Evolutionary conservation across 2,329 filamentous ascomycete genomes (phyloP), one percentile per base, ranked within the genome.

Genomic region (Metarhizium rileyi): DNA sequence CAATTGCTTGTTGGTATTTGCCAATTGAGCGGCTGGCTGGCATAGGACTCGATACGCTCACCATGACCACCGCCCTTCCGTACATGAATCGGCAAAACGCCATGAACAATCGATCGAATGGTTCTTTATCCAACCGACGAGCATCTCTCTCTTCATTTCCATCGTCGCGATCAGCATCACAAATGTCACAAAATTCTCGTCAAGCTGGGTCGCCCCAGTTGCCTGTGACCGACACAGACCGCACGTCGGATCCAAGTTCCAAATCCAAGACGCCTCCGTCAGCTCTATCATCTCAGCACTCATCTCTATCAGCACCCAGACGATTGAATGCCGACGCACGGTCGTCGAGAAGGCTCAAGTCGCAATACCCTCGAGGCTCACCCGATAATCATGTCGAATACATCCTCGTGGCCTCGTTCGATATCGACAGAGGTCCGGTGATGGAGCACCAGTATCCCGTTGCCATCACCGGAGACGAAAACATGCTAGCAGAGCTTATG

Each of bases 391-490:
- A 98, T 84, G 93, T 98, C 69, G 93, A 98, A 66, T 98, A 97
- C 64, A 97, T 98, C 48, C 75, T 98, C 48, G 93, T 98, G 49
- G 93, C 93, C 4, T 95, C 90, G 2, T 98, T 98, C 69, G 90
- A 97, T 67, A 95, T 97, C 60, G 91, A 97, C 66, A 83, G 88
- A 48, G 93, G 93, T 3, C 91, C 91, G 44, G 83, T 96, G 59
- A 97, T 98, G 93, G 93, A 98, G 65, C 90, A 98, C 65, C 93
- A 98, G 64, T 98, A 91, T 63, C 93, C 93, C 0, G 84, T 88
- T 40, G 84, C 91, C 46, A 97, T 98, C 54, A 96, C 90, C 46
- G 91, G 93, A 28, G 91, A 98, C 64, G 93, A 98, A 71, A 86
- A 95, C 61, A 97, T 97, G 90, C 71, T 98, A 62, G 93, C 93